phyloP scores from a whole-genome alignment of 345 rosid genomes.

The Diplotaxis tenuifolia region DNA sequence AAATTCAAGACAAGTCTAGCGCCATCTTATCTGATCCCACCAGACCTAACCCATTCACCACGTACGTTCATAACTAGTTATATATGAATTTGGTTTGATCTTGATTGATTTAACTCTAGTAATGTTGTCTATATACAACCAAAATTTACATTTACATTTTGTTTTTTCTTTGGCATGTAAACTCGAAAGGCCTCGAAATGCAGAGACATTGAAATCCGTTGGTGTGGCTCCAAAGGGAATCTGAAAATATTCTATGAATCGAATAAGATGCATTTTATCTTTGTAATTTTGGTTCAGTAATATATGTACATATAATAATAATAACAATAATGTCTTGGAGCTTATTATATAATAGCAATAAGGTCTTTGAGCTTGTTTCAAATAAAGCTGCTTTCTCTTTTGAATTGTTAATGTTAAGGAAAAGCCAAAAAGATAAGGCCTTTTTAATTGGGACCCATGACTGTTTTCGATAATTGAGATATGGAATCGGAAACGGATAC shows the following conservation, averaged over 20 bases:
- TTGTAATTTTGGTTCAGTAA: not conserved
- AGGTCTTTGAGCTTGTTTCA: not conserved
- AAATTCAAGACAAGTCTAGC: conserved; percentile 44
- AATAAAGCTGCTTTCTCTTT: conserved; percentile 8
- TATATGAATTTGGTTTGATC: not conserved
- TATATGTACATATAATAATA: conserved; percentile 18
- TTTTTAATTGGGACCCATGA: too few relatives aligned
- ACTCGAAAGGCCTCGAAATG: conserved; percentile 37
- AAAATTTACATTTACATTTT: not conserved
- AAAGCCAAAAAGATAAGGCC: not conserved
- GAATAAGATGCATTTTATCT: not conserved
- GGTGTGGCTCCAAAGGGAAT: conserved; percentile 42
- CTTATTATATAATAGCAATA: conserved; percentile 14
- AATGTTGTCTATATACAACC: not conserved
- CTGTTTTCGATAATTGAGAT: too few relatives aligned
- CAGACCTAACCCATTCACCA: conserved; percentile 41
- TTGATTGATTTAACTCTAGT: not conserved
- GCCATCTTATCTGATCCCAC: conserved; percentile 29
- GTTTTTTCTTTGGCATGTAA: not conserved
- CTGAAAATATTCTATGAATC: conserved; percentile 17
- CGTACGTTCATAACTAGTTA: conserved; percentile 21
- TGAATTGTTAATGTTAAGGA: not conserved
- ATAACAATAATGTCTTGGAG: conserved; percentile 12
- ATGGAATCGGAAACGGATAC: too few relatives aligned
- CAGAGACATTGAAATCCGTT: conserved; percentile 44